These are phyloP conservation scores for Paecilomyces sp. DNA, from an alignment of 2,329 filamentous ascomycete genomes.

Conservation along the genomic window DNA sequence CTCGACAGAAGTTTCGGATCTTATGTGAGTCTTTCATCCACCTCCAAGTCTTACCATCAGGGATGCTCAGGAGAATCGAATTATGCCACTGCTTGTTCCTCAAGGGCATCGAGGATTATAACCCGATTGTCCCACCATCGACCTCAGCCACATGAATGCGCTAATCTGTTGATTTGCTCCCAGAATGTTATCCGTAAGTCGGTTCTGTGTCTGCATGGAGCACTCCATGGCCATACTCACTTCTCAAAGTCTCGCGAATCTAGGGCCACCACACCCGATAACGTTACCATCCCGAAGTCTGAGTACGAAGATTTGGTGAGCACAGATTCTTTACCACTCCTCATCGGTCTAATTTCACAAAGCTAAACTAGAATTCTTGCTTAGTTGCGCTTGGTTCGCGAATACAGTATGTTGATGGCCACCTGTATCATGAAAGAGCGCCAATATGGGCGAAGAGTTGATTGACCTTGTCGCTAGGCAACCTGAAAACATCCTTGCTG, in stretches of 20 bases:
- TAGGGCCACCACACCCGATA: constrained; percentile 10
- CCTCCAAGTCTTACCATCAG: not conserved
- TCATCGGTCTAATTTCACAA: not conserved
- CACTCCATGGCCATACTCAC: not conserved
- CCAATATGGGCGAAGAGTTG: not conserved
- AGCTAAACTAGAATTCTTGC: not conserved
- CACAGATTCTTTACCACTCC: constrained; percentile 4
- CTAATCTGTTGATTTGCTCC: not conserved
- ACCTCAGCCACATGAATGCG: not conserved
- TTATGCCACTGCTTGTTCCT: not conserved
- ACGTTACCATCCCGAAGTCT: constrained; percentile 51
- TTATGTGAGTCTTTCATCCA: not conserved
- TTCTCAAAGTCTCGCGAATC: not conserved
- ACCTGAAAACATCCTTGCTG: constrained; percentile 43
- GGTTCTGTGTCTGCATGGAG: not conserved
- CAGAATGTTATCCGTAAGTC: not conserved
- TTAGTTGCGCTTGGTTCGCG: constrained; percentile 17
- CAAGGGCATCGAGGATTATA: not conserved
- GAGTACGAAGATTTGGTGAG: constrained; percentile 57
- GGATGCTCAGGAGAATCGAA: not conserved
- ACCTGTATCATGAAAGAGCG: not conserved
- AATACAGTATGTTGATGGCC: constrained; percentile 18
- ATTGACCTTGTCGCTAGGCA: constrained; percentile 22
- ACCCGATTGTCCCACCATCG: not conserved
- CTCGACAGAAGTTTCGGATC: not conserved